Percentiles rank a stretch among this genome's conserved stretches.
Conservation (phyloP, 2,329 filamentous ascomycete genomes). For the Xylariaceae sp. region DNA sequence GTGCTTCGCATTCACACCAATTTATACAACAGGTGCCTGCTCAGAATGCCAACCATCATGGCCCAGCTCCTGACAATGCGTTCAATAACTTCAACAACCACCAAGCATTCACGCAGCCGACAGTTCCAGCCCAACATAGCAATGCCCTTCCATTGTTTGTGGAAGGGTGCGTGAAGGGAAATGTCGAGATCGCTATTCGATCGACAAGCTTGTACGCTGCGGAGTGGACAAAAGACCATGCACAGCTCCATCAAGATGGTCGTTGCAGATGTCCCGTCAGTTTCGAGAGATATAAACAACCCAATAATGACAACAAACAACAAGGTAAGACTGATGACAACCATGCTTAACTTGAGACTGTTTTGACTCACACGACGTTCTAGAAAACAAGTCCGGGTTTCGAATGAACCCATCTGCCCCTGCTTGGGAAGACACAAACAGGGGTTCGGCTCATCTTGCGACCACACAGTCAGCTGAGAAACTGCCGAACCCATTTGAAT, state of each 20-base stretch:
- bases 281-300: conserved; percentile 31
- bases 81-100: too few relatives aligned
- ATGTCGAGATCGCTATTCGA: conserved; percentile 28
- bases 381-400: not conserved
- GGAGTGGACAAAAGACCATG: conserved; percentile 40
- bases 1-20: not conserved
- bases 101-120: not conserved
- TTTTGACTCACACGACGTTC: not conserved
- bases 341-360: not conserved
- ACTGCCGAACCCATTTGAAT: not conserved
- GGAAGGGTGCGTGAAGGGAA: conserved; percentile 15
- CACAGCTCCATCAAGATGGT: conserved; percentile 32
- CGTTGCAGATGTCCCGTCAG: conserved; percentile 33
- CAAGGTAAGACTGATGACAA: not conserved
- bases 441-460: too few relatives aligned
- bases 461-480: not conserved
- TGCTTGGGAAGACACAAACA: too few relatives aligned
- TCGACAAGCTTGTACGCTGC: conserved; percentile 36
- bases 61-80: too few relatives aligned
- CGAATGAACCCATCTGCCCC: too few relatives aligned
- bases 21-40: not conserved
- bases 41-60: not conserved
- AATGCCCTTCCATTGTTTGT: conserved; percentile 15
- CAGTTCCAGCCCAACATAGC: not conserved
- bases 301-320: not conserved